Evolutionary conservation across 2,329 filamentous ascomycete species (phyloP).

Genomic region (Aspergillus fijiensis): DNA sequence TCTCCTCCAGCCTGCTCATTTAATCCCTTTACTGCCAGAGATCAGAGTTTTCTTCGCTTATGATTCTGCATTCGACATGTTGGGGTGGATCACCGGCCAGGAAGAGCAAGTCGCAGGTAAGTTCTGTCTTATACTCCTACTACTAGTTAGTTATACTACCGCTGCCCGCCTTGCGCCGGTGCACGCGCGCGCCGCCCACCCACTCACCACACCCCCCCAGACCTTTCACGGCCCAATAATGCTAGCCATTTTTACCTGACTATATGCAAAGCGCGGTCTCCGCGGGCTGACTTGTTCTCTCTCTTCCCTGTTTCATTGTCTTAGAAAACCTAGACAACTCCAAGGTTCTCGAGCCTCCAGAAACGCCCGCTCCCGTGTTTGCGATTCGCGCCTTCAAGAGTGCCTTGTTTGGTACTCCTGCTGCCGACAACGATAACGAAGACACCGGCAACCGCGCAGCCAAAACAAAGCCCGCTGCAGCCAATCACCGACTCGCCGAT

Average conservation of each 20-base stretch:
- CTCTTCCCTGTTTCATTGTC: neutral
- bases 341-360: slow-evolving; percentile 59
- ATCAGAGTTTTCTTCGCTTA: slow-evolving; percentile 7
- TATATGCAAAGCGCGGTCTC: slow-evolving; percentile 4
- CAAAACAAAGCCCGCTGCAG: slow-evolving; percentile 16
- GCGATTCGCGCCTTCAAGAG: slow-evolving; percentile 67
- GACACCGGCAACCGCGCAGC: slow-evolving; percentile 24
- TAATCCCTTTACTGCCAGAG: neutral
- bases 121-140: slow-evolving; percentile 14
- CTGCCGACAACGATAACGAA: slow-evolving; percentile 49
- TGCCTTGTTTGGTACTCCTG: slow-evolving; percentile 63
- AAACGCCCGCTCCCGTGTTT: slow-evolving; percentile 66
- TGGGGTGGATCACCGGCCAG: slow-evolving; percentile 37
- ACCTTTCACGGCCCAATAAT: slow-evolving; percentile 12
- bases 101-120: slow-evolving; percentile 29
- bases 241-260: slow-evolving; percentile 5
- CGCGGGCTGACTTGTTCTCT: slow-evolving; percentile 18
- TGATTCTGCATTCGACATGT: slow-evolving; percentile 26
- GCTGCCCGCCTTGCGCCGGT: slow-evolving; percentile 11
- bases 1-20: slow-evolving; percentile 12
- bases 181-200: slow-evolving; percentile 2
- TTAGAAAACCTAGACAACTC: slow-evolving; percentile 38
- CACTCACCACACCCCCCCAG: too few species aligned
- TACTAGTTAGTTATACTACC: neutral
- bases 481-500: slow-evolving; percentile 22